These are phyloP conservation scores for Salix suchowensis DNA, from an alignment of 345 rosid species.

Conservation along the genomic window DNA sequence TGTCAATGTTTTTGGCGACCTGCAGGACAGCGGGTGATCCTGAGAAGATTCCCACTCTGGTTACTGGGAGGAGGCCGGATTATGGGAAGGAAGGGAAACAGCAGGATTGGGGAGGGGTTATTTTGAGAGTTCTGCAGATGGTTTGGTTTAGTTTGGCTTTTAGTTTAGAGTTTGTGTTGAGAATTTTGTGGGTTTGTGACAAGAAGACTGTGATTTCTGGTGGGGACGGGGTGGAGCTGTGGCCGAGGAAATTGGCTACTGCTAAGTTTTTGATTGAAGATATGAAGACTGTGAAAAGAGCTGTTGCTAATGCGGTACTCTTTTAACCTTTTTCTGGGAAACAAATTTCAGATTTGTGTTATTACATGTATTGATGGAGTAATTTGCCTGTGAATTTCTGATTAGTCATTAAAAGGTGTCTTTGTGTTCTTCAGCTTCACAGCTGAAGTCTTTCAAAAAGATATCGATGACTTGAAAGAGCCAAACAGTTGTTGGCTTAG, in stretches of 20 bases:
- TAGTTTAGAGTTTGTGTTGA: constrained; percentile 28
- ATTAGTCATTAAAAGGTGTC: background rate
- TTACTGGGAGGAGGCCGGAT: constrained; percentile 1
- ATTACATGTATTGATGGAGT: background rate
- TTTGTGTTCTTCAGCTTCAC: too few species aligned
- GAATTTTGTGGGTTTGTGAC: constrained; percentile 34
- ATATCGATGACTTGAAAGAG: too few species aligned
- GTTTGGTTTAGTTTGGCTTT: constrained; percentile 36
- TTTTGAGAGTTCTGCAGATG: constrained; percentile 25
- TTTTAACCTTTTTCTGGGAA: background rate
- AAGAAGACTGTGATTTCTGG: constrained; percentile 41
- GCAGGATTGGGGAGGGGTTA: constrained; percentile 1
- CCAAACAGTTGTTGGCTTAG: background rate
- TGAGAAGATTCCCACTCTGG: constrained; percentile 25
- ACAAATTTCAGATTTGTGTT: background rate
- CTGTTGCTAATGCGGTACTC: constrained; percentile 34
- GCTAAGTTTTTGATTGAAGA: constrained; percentile 48
- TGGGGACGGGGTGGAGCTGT: constrained; percentile 60
- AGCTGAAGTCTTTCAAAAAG: too few species aligned
- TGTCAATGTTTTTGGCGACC: constrained; percentile 43
- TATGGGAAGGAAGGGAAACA: background rate
- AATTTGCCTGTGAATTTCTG: background rate
- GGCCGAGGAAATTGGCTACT: constrained; percentile 54
- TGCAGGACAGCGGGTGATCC: constrained; percentile 40
- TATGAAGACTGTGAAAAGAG: constrained; percentile 47